Base-by-base conservation (phyloP, 805 yeast genomes). In the Nakazawaea siamensis region DNA sequence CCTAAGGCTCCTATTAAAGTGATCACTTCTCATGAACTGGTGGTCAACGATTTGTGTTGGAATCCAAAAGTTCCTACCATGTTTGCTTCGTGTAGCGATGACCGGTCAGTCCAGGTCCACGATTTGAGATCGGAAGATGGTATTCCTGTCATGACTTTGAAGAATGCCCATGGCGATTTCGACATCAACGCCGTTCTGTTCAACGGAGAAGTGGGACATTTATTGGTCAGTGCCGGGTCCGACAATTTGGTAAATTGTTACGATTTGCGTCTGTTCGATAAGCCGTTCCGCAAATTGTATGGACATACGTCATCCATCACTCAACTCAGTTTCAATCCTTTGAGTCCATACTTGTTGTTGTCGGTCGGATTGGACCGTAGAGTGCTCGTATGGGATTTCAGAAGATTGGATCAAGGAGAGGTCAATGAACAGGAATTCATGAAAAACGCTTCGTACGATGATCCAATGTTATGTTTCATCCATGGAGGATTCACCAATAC, bases 401-500 rank as follows among this genome's bases (percentile, higher is more conserved):
- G 64, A 38, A 64, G 66, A 40, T 55, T 81, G 38, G 72, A 66
- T 20, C 76, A 74, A 36, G 70, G 68, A 6, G 80, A 73, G 23
- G 73, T 69, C 42, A 68, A 62, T 34, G 64, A 62, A 32, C 73
- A 68, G 37, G 72, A 72, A 39, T 70, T 65, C 34, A 62, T 64
- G 18, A 80, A 70, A 44, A 78, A 71, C 42, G 50, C 51, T 27
- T 66, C 68, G 19, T 72, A 70, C 41, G 73, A 76, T 9, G 94
- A 87, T 43, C 92, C 95, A 5, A 80, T 86, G 52, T 66, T 86
- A 38, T 57, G 60, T 17, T 86, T 84, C 50, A 70, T 84, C 48
- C 95, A 87, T 55, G 95, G 94, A 12, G 95, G 95, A 10, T 95
- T 86, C 57, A 74, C 87, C 2, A 73, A 72, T 31, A 66, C 76